These are phyloP conservation scores for Emmonsiellopsis sp. DNA, from an alignment of 2,329 filamentous ascomycete species.

Conservation along the genomic window DNA sequence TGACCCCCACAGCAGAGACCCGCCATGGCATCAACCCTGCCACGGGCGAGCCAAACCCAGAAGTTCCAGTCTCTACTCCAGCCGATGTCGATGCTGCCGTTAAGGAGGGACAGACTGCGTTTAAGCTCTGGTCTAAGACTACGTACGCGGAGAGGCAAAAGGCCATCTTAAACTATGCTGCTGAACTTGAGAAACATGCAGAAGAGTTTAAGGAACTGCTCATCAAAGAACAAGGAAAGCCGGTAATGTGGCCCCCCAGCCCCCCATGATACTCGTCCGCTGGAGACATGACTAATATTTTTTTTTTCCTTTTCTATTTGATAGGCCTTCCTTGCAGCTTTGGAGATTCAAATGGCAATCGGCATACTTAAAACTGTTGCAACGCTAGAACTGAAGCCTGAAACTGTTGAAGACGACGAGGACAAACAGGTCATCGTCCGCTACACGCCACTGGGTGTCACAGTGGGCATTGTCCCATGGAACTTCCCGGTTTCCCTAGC, in stretches of 20 bases:
- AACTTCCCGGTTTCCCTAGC: conserved; percentile 42
- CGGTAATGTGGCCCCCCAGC: conserved; percentile 12
- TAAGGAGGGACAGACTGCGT: conserved; percentile 38
- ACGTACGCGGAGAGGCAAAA: conserved; percentile 25
- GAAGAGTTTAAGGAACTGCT: conserved; percentile 30
- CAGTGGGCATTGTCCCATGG: conserved; percentile 52
- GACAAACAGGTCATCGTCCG: conserved; percentile 24
- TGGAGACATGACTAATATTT: background rate
- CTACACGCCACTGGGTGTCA: conserved; percentile 32
- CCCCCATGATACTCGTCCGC: background rate
- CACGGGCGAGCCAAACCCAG: conserved; percentile 40
- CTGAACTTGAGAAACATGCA: conserved; percentile 26
- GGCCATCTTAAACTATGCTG: conserved; percentile 24
- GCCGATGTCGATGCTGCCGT: conserved; percentile 46
- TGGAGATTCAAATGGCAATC: conserved; percentile 20
- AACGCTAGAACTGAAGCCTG: conserved; percentile 34
- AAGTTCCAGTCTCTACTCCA: conserved; percentile 42
- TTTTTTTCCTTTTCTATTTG: background rate
- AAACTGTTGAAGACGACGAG: conserved; percentile 41
- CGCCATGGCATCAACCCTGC: conserved; percentile 45
- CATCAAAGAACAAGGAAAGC: conserved; percentile 36
- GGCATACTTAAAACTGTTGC: conserved; percentile 13
- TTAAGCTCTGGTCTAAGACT: conserved; percentile 38
- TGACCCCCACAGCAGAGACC: conserved; percentile 35
- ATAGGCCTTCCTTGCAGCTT: conserved; percentile 16